Conservation (phyloP, 768 basidiomycete genomes). For the Lactarius sanguifluus region DNA sequence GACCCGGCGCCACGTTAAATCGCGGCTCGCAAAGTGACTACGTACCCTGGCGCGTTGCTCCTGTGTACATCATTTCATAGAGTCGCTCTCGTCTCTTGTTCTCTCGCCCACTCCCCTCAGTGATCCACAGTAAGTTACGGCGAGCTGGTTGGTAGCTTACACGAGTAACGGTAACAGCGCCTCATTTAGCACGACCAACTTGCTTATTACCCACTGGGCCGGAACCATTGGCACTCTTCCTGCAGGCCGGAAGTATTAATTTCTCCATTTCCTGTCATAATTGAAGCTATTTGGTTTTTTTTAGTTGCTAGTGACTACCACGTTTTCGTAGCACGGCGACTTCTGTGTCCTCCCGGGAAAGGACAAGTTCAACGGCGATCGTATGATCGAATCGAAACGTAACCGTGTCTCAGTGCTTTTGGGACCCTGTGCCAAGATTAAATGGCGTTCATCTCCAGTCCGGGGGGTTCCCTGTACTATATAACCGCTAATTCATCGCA, state of each 20-base stretch:
- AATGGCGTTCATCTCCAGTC: not conserved
- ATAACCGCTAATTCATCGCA: too few species aligned
- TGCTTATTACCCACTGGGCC: constrained; percentile 55
- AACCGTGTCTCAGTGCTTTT: constrained; percentile 25
- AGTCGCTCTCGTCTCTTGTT: too few species aligned
- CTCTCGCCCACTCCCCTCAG: too few species aligned
- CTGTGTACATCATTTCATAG: too few species aligned
- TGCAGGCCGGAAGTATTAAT: constrained; percentile 51
- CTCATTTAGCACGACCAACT: constrained; percentile 47
- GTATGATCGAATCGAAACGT: constrained; percentile 42
- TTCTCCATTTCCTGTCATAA: not conserved
- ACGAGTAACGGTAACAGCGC: constrained; percentile 44
- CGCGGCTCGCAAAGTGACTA: constrained; percentile 22
- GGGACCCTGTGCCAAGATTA: not conserved
- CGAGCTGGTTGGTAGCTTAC: too few species aligned
- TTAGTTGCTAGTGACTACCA: constrained; percentile 30
- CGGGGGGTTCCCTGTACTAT: too few species aligned
- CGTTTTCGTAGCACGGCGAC: constrained; percentile 64
- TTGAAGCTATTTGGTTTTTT: not conserved
- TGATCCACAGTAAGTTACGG: too few species aligned
- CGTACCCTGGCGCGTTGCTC: constrained; percentile 22
- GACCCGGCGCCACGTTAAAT: too few species aligned
- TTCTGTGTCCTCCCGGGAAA: constrained; percentile 57
- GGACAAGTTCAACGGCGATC: constrained; percentile 55
- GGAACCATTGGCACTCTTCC: constrained; percentile 54